Evolutionary conservation across 306 rosid genomes (phyloP).

Genomic region (Acacia acuminata): DNA sequence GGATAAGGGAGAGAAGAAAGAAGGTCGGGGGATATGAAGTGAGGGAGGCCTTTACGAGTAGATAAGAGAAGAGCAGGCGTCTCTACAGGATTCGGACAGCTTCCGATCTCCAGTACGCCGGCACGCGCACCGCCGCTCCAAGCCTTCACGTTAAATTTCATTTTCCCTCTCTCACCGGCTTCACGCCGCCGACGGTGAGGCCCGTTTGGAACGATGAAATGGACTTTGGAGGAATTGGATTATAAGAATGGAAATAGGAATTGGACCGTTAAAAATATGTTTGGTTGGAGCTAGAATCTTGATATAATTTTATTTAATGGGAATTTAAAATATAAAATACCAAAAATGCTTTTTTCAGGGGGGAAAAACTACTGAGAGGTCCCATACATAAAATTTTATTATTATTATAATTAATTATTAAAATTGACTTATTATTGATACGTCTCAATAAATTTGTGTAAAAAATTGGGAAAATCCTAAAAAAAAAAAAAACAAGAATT

Average conservation of each 20-base stretch:
- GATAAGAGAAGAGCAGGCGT: slow-evolving; percentile 84
- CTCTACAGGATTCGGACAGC: slow-evolving; percentile 52
- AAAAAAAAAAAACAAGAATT: too few species aligned
- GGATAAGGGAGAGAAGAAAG: slow-evolving; percentile 93
- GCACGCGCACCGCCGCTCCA: slow-evolving; percentile 73
- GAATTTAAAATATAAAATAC: too few species aligned
- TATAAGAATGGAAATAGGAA: background rate
- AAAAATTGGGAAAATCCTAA: too few species aligned
- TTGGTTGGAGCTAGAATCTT: background rate
- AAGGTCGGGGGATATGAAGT: slow-evolving; percentile 76
- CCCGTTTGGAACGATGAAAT: background rate
- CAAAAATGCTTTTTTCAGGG: too few species aligned
- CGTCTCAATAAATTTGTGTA: too few species aligned
- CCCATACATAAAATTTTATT: too few species aligned
- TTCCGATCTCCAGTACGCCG: slow-evolving; percentile 62
- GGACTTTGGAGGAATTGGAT: background rate
- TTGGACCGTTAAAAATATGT: background rate
- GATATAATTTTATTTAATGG: too few species aligned
- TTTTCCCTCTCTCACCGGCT: background rate
- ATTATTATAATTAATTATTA: too few species aligned
- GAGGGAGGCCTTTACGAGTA: slow-evolving; percentile 86
- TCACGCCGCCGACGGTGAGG: background rate
- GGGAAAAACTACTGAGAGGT: too few species aligned
- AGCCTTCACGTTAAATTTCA: slow-evolving; percentile 74
- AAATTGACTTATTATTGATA: too few species aligned